Evolutionary conservation across 2,329 filamentous ascomycete genomes (phyloP), one percentile per base, ranked within the genome.

Genomic region (Emericellopsis atlantica): DNA sequence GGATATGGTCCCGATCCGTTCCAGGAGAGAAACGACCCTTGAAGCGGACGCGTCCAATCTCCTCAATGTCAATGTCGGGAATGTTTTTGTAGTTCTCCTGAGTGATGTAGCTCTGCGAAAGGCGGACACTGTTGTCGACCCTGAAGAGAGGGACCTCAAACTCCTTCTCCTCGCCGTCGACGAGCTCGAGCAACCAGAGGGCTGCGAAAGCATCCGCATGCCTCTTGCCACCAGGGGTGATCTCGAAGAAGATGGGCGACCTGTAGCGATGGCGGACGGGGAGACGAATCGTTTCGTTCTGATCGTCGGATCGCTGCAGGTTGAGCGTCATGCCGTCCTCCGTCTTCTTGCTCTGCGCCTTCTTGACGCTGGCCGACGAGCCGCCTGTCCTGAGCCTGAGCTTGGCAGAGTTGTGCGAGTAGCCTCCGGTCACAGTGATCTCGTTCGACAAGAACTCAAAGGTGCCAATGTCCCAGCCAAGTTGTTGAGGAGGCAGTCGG

Each of bases 401-500:
- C 59, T 87, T 90, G 14, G 87, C 69, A 54, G 85, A 88, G 35
- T 76, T 63, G 32, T 70, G 60, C 5, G 77, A 73, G 1, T 69
- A 65, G 51, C 82, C 88, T 37, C 70, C 71, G 12, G 70, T 62
- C 0, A 83, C 77, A 0, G 72, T 71, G 37, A 96, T 79, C 14
- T 69, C 72, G 38, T 86, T 72, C 0, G 81, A 86, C 0, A 74
- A 64, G 55, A 96, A 93, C 54, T 95, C 83, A 54, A 96, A 95
- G 0, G 90, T 95, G 31, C 92, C 92, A 35, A 96, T 85, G 45
- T 95, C 87, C 85, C 90, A 96, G 9, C 90, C 88, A 5, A 95
- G 73, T 60, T 95, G 83, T 33, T 79, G 66, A 0, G 84, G 84
- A n/a, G 89, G 89, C 1, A 96, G 69, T 36, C 79, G 79, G 40